These are phyloP conservation scores for Amaranthus cruentus DNA, from an alignment of 148 eudicot genomes.

Conservation along the genomic window DNA sequence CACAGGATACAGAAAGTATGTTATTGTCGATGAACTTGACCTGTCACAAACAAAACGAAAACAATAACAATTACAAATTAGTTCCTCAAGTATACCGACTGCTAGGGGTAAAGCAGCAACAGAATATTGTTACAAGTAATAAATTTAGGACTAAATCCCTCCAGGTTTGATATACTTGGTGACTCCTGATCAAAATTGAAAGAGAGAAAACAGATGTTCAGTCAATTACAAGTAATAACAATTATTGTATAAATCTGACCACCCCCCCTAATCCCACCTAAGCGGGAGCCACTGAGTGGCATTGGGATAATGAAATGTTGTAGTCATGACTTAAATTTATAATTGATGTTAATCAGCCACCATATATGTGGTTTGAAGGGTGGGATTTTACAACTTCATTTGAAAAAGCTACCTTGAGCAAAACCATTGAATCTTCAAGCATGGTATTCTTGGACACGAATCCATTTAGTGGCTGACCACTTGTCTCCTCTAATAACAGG, in stretches of 20 bases:
- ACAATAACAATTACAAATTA: background rate
- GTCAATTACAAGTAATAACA: background rate
- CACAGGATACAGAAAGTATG: constrained; percentile 9
- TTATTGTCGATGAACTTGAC: constrained; percentile 1
- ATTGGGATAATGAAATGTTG: background rate
- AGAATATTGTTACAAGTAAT: background rate
- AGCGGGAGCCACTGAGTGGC: background rate
- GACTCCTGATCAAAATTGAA: background rate
- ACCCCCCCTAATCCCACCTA: too few species aligned
- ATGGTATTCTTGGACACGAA: constrained; percentile 57
- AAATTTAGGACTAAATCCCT: background rate
- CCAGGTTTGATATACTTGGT: background rate
- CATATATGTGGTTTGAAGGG: background rate
- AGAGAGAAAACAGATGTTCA: background rate
- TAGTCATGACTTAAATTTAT: too few species aligned
- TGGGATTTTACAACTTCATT: background rate
- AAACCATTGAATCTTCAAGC: constrained; percentile 20
- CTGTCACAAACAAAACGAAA: constrained; percentile 4
- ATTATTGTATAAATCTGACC: background rate
- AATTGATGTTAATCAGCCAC: too few species aligned
- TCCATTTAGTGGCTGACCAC: constrained; percentile 90
- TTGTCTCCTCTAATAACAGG: constrained; percentile 75
- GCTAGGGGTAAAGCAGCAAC: background rate
- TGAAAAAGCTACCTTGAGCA: constrained; percentile 23
- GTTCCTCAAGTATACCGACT: background rate